phyloP scores from a whole-genome alignment of 1,284 basidiomycete species.

The Paramarasmius palmivorus region DNA sequence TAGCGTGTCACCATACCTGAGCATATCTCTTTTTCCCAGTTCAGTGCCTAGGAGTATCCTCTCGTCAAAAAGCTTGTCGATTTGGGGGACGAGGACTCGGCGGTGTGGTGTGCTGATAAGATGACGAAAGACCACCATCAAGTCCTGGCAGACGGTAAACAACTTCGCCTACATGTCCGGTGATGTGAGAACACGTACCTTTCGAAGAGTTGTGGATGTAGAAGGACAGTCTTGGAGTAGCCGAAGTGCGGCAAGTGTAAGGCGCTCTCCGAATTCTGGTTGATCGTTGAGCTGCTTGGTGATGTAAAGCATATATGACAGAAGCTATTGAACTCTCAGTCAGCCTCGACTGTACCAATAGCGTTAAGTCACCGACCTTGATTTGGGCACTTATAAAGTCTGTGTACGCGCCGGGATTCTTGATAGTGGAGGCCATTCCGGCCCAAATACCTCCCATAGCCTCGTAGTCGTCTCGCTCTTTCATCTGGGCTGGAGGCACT shows the following conservation, averaged over 20 bases:
- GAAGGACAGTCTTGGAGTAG: constrained; percentile 94
- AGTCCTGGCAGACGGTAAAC: constrained; percentile 58
- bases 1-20: constrained; percentile 51
- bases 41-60: constrained; percentile 88
- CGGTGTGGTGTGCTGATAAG: constrained; percentile 84
- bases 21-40: constrained; percentile 79
- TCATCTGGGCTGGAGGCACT: constrained; percentile 87
- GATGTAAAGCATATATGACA: constrained; percentile 93
- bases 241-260: constrained; percentile 83
- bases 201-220: constrained; percentile 81
- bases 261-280: constrained; percentile 80
- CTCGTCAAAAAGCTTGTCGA: constrained; percentile 93
- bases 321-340: too few relatives aligned
- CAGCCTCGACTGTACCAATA: too few relatives aligned
- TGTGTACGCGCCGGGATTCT: constrained; percentile 78
- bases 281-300: constrained; percentile 74
- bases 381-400: constrained; percentile 94
- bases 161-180: neutral
- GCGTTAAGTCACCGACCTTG: constrained; percentile 65
- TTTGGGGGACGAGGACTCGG: constrained; percentile 78
- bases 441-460: constrained; percentile 83
- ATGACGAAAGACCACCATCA: constrained; percentile 93
- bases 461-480: constrained; percentile 80
- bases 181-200: constrained; percentile 41
- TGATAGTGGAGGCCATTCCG: constrained; percentile 79